These are phyloP conservation scores for Hammondia hammondi DNA, from an alignment of 169 alveolate species.

Conservation along the genomic window DNA sequence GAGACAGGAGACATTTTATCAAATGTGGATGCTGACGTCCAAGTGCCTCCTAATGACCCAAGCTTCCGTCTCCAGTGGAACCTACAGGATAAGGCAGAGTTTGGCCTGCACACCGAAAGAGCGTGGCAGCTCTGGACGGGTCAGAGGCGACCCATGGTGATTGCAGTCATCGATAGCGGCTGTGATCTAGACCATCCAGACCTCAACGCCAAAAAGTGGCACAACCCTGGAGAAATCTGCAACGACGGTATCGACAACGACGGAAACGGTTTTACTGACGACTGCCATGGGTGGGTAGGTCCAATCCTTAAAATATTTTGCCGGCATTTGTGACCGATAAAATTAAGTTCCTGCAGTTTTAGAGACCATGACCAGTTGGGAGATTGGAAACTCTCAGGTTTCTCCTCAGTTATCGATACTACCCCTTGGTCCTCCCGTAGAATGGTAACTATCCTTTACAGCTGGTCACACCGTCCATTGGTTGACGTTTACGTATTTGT, in stretches of 20 bases:
- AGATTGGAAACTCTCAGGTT: background rate
- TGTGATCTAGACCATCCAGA: slow-evolving; percentile 79
- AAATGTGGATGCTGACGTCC: background rate
- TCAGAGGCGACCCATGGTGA: slow-evolving; percentile 59
- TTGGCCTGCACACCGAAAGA: slow-evolving; percentile 57
- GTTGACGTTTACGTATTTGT: no score
- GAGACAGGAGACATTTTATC: background rate
- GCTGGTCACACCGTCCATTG: no score
- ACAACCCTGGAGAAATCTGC: slow-evolving; percentile 75
- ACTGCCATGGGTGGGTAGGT: slow-evolving; percentile 76
- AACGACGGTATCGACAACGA: slow-evolving; percentile 80
- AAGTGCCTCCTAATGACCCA: slow-evolving; percentile 53
- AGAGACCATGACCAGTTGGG: background rate
- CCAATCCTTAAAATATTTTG: background rate
- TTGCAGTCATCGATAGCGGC: slow-evolving; percentile 82
- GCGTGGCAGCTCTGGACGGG: slow-evolving; percentile 69
- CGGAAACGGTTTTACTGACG: slow-evolving; percentile 79
- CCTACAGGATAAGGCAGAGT: slow-evolving; percentile 39
- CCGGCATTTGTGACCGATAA: background rate
- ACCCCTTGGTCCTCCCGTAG: no score
- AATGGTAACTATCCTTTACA: no score
- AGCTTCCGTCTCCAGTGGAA: slow-evolving; percentile 44
- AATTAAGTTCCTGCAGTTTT: background rate
- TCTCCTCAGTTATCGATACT: background rate
- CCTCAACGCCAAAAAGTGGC: slow-evolving; percentile 72